phyloP scores from a whole-genome alignment of 176 grass and related monocot genomes.

The Echinochloa phyllopogon region DNA sequence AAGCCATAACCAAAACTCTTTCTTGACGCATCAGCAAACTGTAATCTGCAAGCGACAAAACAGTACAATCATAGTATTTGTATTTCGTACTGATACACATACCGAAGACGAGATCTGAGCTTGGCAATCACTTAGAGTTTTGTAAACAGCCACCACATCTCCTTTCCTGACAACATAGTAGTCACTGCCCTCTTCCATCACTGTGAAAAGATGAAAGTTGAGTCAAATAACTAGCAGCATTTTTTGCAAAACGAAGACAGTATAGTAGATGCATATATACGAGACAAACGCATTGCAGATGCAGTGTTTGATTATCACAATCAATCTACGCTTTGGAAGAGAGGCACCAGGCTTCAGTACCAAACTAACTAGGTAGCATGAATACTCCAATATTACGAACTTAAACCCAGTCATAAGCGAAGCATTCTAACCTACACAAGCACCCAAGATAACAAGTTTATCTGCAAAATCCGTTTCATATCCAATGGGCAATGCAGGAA shows the following conservation, averaged over 20 bases:
- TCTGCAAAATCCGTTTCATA: neutral
- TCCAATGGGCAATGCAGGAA: neutral
- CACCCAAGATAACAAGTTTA: neutral
- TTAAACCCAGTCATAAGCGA: neutral
- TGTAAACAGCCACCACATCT: constrained; percentile 49
- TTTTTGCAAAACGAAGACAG: neutral
- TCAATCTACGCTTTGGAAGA: neutral
- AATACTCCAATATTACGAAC: neutral
- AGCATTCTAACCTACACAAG: neutral
- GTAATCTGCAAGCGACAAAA: neutral
- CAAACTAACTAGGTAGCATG: neutral
- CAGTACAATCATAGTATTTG: constrained; percentile 1
- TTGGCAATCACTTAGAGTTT: constrained; percentile 50
- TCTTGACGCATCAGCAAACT: neutral
- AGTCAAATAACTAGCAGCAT: neutral
- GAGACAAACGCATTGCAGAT: neutral
- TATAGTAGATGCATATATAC: constrained; percentile 11
- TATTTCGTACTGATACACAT: neutral
- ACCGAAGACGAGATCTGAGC: constrained; percentile 63
- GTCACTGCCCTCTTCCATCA: constrained; percentile 58
- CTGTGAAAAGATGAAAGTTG: neutral
- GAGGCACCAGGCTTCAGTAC: neutral
- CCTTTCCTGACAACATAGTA: constrained; percentile 67
- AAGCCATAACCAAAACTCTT: neutral
- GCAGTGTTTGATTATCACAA: neutral